Evolutionary conservation across 2,329 filamentous ascomycete genomes (phyloP).

Genomic region (Pseudogymnoascus sp.): DNA sequence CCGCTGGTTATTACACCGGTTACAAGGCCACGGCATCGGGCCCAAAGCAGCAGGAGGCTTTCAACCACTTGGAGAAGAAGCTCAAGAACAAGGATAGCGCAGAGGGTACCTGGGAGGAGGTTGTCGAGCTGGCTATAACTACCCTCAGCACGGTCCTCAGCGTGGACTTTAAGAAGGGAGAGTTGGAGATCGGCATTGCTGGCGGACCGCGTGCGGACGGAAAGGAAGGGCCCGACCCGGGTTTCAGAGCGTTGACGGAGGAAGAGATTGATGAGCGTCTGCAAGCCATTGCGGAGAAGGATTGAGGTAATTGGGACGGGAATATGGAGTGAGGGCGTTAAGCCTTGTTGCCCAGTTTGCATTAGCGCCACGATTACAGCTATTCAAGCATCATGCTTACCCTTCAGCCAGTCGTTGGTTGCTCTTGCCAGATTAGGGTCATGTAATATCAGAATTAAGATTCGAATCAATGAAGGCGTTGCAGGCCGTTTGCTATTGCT

Average conservation of each 20-base stretch:
- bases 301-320: slow-evolving; percentile 47
- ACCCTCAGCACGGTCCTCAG: slow-evolving; percentile 93
- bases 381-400: neutral
- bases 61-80: slow-evolving; percentile 99
- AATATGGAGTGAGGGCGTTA: neutral
- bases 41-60: slow-evolving; percentile 95
- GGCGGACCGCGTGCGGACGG: slow-evolving; percentile 79
- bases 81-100: slow-evolving; percentile 97
- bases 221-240: slow-evolving; percentile 68
- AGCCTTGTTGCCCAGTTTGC: slow-evolving; percentile 7
- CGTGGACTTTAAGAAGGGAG: slow-evolving; percentile 99
- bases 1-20: slow-evolving; percentile 93
- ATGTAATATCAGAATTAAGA: slow-evolving; percentile 10
- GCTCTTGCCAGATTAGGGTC: neutral
- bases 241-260: slow-evolving; percentile 85
- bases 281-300: slow-evolving; percentile 97
- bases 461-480: slow-evolving; percentile 8
- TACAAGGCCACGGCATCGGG: slow-evolving; percentile 98
- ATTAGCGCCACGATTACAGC: slow-evolving; percentile 1
- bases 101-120: slow-evolving; percentile 90
- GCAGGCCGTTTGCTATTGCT: slow-evolving; percentile 7
- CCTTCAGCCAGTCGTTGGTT: neutral
- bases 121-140: slow-evolving; percentile 93
- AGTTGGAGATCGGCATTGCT: slow-evolving; percentile 96
- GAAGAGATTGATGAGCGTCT: slow-evolving; percentile 98